These are phyloP conservation scores for Chamaenerion angustifolium DNA, from an alignment of 345 rosid genomes.

Conservation along the genomic window DNA sequence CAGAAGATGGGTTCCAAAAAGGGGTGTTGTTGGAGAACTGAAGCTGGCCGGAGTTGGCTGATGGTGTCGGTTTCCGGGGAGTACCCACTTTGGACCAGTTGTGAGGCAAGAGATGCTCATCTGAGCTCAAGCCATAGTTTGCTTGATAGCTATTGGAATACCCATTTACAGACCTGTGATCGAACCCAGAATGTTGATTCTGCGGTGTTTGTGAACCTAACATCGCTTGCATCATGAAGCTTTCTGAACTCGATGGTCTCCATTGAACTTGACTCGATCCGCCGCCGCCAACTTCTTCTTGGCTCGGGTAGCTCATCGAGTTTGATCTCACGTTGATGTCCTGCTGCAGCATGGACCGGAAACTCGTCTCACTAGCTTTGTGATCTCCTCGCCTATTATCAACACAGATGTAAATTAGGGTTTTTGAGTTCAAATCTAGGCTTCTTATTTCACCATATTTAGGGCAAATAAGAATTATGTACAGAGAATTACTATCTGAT, in stretches of 20 bases:
- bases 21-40: conserved; percentile 85
- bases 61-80: conserved; percentile 36
- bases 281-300: conserved; percentile 19
- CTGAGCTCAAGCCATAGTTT: conserved; percentile 19
- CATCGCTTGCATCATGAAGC: conserved; percentile 31
- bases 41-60: conserved; percentile 23
- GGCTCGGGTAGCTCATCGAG: conserved; percentile 10
- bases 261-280: conserved; percentile 3
- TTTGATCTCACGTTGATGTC: conserved; percentile 31
- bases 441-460: too few relatives aligned
- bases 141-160: conserved; percentile 10
- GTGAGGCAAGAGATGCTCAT: conserved; percentile 15
- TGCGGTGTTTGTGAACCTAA: conserved; percentile 26
- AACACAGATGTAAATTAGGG: too few relatives aligned
- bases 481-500: too few relatives aligned
- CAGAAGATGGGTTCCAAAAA: conserved; percentile 70
- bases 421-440: too few relatives aligned
- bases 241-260: not conserved
- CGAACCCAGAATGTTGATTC: not conserved
- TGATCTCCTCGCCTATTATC: conserved; percentile 21
- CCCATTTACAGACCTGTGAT: conserved; percentile 5
- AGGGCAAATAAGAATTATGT: too few relatives aligned
- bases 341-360: conserved; percentile 65
- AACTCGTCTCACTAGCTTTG: conserved; percentile 43
- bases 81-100: conserved; percentile 38